Percentiles rank a stretch among this genome's conserved stretches.
These are phyloP conservation scores for Dimocarpus longan DNA, from an alignment of 345 rosid species.

Conservation along the genomic window DNA sequence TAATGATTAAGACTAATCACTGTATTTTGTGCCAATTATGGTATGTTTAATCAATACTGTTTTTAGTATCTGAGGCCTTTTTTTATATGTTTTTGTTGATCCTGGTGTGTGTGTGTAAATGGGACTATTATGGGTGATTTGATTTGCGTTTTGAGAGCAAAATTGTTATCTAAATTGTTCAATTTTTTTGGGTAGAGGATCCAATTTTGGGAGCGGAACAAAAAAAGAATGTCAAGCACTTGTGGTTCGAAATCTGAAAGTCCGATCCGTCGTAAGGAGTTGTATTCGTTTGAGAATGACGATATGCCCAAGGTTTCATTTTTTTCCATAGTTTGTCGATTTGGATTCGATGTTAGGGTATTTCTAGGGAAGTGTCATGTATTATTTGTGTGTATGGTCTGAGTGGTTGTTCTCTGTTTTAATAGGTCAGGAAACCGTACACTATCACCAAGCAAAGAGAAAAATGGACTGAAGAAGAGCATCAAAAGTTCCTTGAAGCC, in stretches of 20 bases:
- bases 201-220: slow-evolving; percentile 6
- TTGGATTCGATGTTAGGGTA: background rate
- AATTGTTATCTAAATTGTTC: slow-evolving; percentile 3
- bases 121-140: no score
- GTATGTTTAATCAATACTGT: background rate
- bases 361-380: background rate
- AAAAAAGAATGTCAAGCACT: slow-evolving; percentile 7
- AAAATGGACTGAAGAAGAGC: slow-evolving; percentile 91
- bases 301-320: slow-evolving; percentile 32
- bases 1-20: background rate
- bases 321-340: background rate
- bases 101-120: background rate
- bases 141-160: background rate
- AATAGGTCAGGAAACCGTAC: slow-evolving; percentile 79
- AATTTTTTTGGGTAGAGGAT: slow-evolving; percentile 13
- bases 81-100: background rate
- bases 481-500: slow-evolving; percentile 85
- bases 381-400: background rate
- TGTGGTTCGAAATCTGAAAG: background rate
- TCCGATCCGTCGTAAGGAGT: slow-evolving; percentile 4
- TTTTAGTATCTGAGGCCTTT: background rate
- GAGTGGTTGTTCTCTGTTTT: background rate
- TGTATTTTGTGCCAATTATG: background rate
- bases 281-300: slow-evolving; percentile 21
- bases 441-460: slow-evolving; percentile 82